A percentile compares a stretch with the other conserved stretches of the same genome.
Conservation (phyloP, 2,329 filamentous ascomycete species). For the Pestalotiopsis sp. region DNA sequence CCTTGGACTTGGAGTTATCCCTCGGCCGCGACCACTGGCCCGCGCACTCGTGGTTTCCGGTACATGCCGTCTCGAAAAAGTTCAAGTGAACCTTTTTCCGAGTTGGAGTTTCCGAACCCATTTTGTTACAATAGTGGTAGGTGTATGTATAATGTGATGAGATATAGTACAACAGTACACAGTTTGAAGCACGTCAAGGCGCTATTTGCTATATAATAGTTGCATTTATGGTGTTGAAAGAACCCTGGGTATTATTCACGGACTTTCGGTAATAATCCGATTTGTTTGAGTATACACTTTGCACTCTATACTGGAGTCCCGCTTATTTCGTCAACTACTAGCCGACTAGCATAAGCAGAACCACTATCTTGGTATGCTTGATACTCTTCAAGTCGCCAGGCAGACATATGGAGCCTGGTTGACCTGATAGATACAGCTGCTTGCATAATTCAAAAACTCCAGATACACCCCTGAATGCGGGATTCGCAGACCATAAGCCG, state of each 20-base stretch:
- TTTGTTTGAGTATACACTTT: not conserved
- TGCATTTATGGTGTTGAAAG: too few relatives aligned
- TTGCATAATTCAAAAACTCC: not conserved
- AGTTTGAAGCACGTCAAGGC: too few relatives aligned
- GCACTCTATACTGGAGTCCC: not conserved
- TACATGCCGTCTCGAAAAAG: constrained; percentile 14
- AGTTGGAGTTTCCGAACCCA: not conserved
- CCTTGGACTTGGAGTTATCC: constrained; percentile 9
- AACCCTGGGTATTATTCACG: not conserved
- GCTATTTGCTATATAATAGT: too few relatives aligned
- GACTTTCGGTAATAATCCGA: not conserved
- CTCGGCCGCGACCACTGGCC: constrained; percentile 13
- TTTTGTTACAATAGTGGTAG: not conserved
- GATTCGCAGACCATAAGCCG: not conserved
- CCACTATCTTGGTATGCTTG: too few relatives aligned
- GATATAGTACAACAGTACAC: too few relatives aligned
- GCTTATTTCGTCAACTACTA: not conserved
- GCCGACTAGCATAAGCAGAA: not conserved
- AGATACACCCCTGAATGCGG: not conserved
- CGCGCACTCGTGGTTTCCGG: constrained; percentile 11
- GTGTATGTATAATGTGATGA: not conserved
- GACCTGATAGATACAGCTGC: not conserved
- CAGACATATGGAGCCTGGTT: not conserved
- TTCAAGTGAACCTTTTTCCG: constrained; percentile 12
- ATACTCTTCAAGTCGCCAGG: not conserved